Evolutionary conservation across 805 yeast genomes (phyloP).

Genomic region (Blastobotrys parvus): DNA sequence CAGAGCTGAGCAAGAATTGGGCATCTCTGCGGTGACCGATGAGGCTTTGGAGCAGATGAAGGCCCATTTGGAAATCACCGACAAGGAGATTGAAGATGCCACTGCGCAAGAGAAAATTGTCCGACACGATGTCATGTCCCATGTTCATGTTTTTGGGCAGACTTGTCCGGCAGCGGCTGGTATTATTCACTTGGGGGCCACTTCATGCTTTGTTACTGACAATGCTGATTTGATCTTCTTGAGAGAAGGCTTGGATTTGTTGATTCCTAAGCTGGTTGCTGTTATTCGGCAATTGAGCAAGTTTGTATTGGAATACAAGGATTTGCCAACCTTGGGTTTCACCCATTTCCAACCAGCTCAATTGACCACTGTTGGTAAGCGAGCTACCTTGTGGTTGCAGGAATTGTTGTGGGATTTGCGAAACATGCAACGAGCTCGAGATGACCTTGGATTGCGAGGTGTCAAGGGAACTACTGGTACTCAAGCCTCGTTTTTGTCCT

Average conservation of each 20-base stretch:
- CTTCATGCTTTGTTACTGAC: slow-evolving; percentile 96
- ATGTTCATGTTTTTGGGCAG: slow-evolving; percentile 90
- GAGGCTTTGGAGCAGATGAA: slow-evolving; percentile 87
- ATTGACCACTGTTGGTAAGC: slow-evolving; percentile 95
- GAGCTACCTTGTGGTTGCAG: slow-evolving; percentile 96
- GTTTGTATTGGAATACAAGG: slow-evolving; percentile 89
- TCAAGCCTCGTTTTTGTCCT: slow-evolving; percentile 89
- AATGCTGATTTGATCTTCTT: slow-evolving; percentile 95
- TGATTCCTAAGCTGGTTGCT: slow-evolving; percentile 91
- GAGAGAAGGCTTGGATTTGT: slow-evolving; percentile 88
- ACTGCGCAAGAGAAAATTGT: slow-evolving; percentile 93
- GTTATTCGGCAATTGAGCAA: slow-evolving; percentile 84
- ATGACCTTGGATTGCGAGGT: slow-evolving; percentile 93
- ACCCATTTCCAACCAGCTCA: slow-evolving; percentile 99
- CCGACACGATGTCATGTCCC: slow-evolving; percentile 99
- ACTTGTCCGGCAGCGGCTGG: slow-evolving; percentile 96
- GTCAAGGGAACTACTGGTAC: slow-evolving; percentile 99
- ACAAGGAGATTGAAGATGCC: slow-evolving; percentile 86
- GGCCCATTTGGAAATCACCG: slow-evolving; percentile 71
- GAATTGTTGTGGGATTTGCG: slow-evolving; percentile 97
- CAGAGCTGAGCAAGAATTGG: slow-evolving; percentile 88
- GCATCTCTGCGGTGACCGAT: slow-evolving; percentile 74
- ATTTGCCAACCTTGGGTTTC: slow-evolving; percentile 96
- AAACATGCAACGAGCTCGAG: slow-evolving; percentile 91
- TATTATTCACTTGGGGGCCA: slow-evolving; percentile 95